Evolutionary conservation across 2,329 filamentous ascomycete genomes (phyloP), one percentile per base, ranked within the genome.

Genomic region (Onygena corvina): DNA sequence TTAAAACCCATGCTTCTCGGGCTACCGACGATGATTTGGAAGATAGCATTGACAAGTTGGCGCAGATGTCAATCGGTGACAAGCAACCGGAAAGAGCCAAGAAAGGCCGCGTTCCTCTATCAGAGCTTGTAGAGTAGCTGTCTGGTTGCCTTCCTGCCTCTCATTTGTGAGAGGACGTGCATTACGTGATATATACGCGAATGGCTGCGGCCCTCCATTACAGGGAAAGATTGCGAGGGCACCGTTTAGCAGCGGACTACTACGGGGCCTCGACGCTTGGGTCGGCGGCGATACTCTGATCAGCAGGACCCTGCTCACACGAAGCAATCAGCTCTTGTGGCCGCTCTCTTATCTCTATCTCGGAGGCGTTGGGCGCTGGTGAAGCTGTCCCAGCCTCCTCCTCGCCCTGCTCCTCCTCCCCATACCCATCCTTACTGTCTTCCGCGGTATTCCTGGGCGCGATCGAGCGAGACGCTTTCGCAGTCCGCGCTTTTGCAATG

Each of bases 401-500:
- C n/a, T n/a, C n/a, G n/a, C n/a, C n/a, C 36, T 20, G 14, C 29
- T 46, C 27, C n/a, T 27, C 27, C 16, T n/a, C 49, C 48, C 56
- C 62, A 5, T 55, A 49, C 11, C n/a, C 59, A 62, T 50, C 46
- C 21, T 18, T 5, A 11, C n/a, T 30, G 14, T 11, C 33, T 5
- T 23, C 46, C 4, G 5, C 23, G n/a, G 8, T 8, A 6, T 14
- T n/a, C 14, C 21, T 14, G 6, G 36, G 9, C 5, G 12, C 36
- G 6, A n/a, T n/a, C 5, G 21, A 20, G 9, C 36, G 36, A 12
- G 21, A 25, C 9, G 21, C 36, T 8, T n/a, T 42, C 36, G 27
- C 27, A 14, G 18, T 27, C 21, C 78, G 77, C 12, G 90, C 92
- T 57, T 76, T 81, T 2, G 81, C 82, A 58, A 96, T 90, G 38